Percentiles rank a stretch among this genome's conserved stretches.
phyloP scores from a whole-genome alignment of 768 basidiomycete genomes.

The Kockovaella imperatae region DNA sequence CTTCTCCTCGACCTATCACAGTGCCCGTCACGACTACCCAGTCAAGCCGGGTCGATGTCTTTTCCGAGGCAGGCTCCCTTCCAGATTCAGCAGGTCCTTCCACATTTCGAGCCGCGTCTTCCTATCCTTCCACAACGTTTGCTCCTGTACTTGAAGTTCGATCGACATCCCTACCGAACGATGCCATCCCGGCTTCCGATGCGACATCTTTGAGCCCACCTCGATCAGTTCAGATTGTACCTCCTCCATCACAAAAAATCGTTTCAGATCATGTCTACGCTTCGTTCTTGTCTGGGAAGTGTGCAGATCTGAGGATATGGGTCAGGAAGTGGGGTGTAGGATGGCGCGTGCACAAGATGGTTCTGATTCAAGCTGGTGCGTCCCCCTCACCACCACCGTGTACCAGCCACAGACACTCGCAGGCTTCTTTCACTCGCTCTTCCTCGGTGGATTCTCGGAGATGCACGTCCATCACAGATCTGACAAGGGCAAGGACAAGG shows the following conservation, averaged over 20 bases:
- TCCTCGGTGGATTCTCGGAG: conserved; percentile 52
- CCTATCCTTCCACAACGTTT: neutral
- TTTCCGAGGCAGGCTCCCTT: neutral
- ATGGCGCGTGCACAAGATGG: conserved; percentile 73
- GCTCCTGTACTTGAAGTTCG: neutral
- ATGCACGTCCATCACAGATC: conserved; percentile 13
- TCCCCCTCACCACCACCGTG: conserved; percentile 18
- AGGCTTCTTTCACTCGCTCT: conserved; percentile 84
- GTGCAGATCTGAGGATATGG: conserved; percentile 69
- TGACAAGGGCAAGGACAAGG: conserved; percentile 22
- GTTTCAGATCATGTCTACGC: conserved; percentile 57
- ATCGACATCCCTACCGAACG: neutral
- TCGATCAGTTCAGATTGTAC: conserved; percentile 9
- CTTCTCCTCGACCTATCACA: neutral
- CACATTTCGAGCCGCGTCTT: neutral
- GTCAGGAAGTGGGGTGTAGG: conserved; percentile 65
- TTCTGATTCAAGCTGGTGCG: conserved; percentile 77
- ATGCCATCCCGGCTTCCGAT: neutral
- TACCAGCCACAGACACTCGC: conserved; percentile 28
- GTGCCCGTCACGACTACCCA: neutral
- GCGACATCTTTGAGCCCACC: neutral
- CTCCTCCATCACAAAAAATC: neutral
- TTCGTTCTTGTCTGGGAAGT: conserved; percentile 62
- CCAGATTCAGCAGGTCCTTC: neutral
- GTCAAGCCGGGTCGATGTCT: no score